Percentiles rank a stretch among this genome's conserved stretches.
These are phyloP conservation scores for Podaxis sp. DNA, from an alignment of 768 basidiomycete species.

Conservation along the genomic window DNA sequence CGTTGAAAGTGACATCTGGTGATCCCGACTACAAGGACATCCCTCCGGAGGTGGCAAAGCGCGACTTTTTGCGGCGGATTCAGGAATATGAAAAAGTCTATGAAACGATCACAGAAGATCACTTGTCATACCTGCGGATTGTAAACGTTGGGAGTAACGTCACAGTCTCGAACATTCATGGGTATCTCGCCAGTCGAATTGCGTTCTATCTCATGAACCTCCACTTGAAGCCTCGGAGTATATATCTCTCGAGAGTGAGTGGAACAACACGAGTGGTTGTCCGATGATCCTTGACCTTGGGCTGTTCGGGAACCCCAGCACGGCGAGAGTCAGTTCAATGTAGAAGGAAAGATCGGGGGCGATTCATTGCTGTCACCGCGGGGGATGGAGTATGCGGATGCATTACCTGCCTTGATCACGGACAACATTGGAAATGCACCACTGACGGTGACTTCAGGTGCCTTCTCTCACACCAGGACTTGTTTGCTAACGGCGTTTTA, in stretches of 20 bases:
- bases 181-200: conserved; percentile 94
- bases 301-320: conserved; percentile 50
- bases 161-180: conserved; percentile 80
- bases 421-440: conserved; percentile 89
- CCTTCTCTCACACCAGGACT: background rate
- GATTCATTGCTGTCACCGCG: conserved; percentile 83
- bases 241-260: conserved; percentile 91
- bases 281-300: conserved; percentile 3
- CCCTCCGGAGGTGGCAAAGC: conserved; percentile 78
- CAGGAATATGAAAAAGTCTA: conserved; percentile 93
- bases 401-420: conserved; percentile 81
- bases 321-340: conserved; percentile 95
- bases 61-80: conserved; percentile 89
- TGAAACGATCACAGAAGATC: conserved; percentile 89
- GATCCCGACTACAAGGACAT: conserved; percentile 97
- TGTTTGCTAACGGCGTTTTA: conserved; percentile 22
- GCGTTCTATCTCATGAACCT: conserved; percentile 99
- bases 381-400: conserved; percentile 80
- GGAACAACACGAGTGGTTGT: background rate
- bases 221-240: conserved; percentile 93
- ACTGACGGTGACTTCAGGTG: conserved; percentile 57
- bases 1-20: conserved; percentile 91
- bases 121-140: conserved; percentile 87
- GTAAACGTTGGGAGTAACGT: conserved; percentile 92
- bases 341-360: conserved; percentile 97